phyloP scores from a whole-genome alignment of 306 rosid species.

The Benincasa hispida region DNA sequence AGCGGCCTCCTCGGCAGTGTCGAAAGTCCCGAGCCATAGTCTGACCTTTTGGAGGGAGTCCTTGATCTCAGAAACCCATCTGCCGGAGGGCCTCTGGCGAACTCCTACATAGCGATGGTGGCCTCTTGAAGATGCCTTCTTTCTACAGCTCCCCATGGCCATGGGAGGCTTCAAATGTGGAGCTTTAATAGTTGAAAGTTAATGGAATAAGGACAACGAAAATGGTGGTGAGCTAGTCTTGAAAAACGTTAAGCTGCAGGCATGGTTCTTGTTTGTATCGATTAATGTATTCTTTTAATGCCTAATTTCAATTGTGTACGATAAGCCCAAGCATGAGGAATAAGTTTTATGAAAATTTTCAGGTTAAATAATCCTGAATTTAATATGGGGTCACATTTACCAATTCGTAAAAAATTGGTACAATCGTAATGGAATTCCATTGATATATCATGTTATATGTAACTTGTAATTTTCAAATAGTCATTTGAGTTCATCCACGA shows the following conservation, averaged over 20 bases:
- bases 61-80: slow-evolving; percentile 88
- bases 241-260: not conserved
- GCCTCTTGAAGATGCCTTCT: slow-evolving; percentile 49
- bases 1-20: slow-evolving; percentile 60
- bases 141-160: slow-evolving; percentile 13
- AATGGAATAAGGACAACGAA: not conserved
- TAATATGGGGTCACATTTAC: no score
- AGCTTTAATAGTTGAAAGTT: not conserved
- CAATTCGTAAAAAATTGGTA: no score
- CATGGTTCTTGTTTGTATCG: not conserved
- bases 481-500: no score
- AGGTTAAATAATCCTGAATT: not conserved
- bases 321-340: not conserved
- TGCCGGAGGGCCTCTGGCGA: slow-evolving; percentile 62
- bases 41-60: slow-evolving; percentile 64
- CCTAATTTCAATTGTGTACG: not conserved
- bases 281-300: not conserved
- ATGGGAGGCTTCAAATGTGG: not conserved
- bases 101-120: slow-evolving; percentile 64
- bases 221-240: not conserved
- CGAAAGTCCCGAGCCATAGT: slow-evolving; percentile 74
- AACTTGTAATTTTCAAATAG: no score
- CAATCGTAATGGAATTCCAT: no score
- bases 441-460: no score
- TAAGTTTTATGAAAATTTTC: not conserved